Conservation (phyloP, 2,329 filamentous ascomycete species). For the Colletotrichum incanum region DNA sequence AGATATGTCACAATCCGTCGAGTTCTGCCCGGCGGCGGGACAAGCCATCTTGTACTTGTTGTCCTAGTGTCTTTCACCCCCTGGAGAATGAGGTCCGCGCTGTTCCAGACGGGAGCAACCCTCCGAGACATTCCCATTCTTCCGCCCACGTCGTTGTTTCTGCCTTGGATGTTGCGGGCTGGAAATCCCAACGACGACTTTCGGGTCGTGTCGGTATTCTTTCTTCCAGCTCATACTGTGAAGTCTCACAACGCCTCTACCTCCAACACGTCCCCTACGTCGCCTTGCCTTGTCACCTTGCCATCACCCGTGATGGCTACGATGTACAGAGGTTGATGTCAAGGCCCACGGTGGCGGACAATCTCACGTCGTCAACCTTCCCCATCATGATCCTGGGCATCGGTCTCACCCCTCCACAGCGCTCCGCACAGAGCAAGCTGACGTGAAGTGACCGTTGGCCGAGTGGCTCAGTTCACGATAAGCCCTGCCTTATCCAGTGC, state of each 20-base stretch:
- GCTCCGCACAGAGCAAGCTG: slow-evolving; percentile 3
- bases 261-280: slow-evolving; percentile 14
- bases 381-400: slow-evolving; percentile 7
- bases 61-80: neutral
- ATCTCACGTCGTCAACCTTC: slow-evolving; percentile 16
- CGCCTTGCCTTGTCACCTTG: slow-evolving; percentile 5
- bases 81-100: slow-evolving; percentile 11
- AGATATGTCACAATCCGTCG: neutral
- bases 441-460: slow-evolving; percentile 1
- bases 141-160: neutral
- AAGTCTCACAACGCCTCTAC: neutral
- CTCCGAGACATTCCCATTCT: slow-evolving; percentile 37
- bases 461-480: slow-evolving; percentile 28
- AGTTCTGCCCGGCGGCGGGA: neutral
- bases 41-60: neutral
- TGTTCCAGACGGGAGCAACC: slow-evolving; percentile 23
- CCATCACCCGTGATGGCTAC: neutral
- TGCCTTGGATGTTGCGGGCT: neutral
- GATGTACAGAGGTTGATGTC: neutral
- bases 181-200: neutral
- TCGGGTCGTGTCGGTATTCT: slow-evolving; percentile 20
- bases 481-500: slow-evolving; percentile 34
- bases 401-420: neutral
- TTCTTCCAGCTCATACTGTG: no score
- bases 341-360: slow-evolving; percentile 18